Percentiles rank a stretch among this genome's conserved stretches.
phyloP scores from a whole-genome alignment of 2,329 filamentous ascomycete genomes.

The Triangularia setosa region DNA sequence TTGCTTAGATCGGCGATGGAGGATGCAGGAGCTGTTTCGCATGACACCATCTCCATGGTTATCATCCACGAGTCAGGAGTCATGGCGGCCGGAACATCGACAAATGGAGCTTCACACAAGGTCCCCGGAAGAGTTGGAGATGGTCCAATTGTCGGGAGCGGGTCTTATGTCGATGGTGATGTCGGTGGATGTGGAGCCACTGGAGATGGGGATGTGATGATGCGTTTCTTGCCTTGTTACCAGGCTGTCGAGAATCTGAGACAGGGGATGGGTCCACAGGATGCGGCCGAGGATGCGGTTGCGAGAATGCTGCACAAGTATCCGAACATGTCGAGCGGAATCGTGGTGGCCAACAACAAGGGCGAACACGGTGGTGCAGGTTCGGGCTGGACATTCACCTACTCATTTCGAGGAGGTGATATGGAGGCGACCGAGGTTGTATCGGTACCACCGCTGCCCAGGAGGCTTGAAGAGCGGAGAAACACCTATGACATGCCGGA shows the following conservation, averaged over 20 bases:
- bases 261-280: slow-evolving; percentile 42
- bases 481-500: neutral
- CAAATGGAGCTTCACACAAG: slow-evolving; percentile 52
- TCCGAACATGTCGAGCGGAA: slow-evolving; percentile 43
- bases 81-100: slow-evolving; percentile 54
- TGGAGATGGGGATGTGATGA: slow-evolving; percentile 55
- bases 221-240: slow-evolving; percentile 55
- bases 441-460: slow-evolving; percentile 33
- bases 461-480: neutral
- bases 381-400: slow-evolving; percentile 53
- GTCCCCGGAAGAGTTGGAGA: slow-evolving; percentile 54
- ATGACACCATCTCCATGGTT: slow-evolving; percentile 54
- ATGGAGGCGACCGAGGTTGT: slow-evolving; percentile 47
- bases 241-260: slow-evolving; percentile 53
- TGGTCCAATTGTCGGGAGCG: slow-evolving; percentile 51
- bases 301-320: slow-evolving; percentile 46
- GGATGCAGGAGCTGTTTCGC: slow-evolving; percentile 31
- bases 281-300: slow-evolving; percentile 50
- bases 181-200: slow-evolving; percentile 54
- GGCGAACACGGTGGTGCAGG: slow-evolving; percentile 49
- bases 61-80: slow-evolving; percentile 39
- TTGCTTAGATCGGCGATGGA: neutral
- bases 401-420: slow-evolving; percentile 44
- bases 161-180: slow-evolving; percentile 52
- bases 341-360: slow-evolving; percentile 48